A percentile compares a stretch with the other conserved stretches of the same genome.
Conservation (phyloP, 805 yeast genomes). For the Pichia heedii region DNA sequence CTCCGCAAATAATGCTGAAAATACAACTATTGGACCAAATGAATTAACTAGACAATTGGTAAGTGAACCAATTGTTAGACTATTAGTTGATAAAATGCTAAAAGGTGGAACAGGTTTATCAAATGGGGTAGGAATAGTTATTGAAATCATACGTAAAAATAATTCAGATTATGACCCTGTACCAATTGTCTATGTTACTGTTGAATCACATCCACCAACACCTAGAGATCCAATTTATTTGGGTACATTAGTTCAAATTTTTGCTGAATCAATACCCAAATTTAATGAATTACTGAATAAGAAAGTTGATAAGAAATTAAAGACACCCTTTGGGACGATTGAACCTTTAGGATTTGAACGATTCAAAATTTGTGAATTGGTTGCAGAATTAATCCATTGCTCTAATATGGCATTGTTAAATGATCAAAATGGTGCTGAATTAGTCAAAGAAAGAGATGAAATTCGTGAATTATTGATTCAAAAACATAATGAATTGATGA, state of each 20-base stretch:
- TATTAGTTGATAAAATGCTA: constrained; percentile 70
- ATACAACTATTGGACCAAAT: constrained; percentile 92
- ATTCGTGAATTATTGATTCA: constrained; percentile 43
- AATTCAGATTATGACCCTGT: constrained; percentile 91
- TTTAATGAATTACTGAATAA: constrained; percentile 54
- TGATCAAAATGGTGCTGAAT: constrained; percentile 59
- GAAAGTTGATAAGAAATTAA: constrained; percentile 31
- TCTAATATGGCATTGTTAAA: constrained; percentile 93
- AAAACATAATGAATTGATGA: constrained; percentile 21
- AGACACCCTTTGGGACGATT: constrained; percentile 57
- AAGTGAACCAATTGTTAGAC: constrained; percentile 56
- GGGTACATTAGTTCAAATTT: constrained; percentile 73
- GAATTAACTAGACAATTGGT: constrained; percentile 88
- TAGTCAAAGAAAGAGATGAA: constrained; percentile 59
- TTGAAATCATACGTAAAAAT: constrained; percentile 89
- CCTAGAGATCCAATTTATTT: constrained; percentile 88
- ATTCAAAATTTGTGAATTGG: constrained; percentile 81
- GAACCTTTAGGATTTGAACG: constrained; percentile 85
- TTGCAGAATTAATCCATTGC: constrained; percentile 92
- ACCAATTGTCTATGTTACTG: constrained; percentile 72
- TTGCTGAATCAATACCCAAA: constrained; percentile 63
- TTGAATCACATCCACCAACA: constrained; percentile 87
- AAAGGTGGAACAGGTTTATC: constrained; percentile 79
- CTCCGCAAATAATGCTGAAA: constrained; percentile 85
- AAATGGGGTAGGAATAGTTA: constrained; percentile 90